Conservation (phyloP, 208 protist species). For the Trypanosoma platydactyli region DNA sequence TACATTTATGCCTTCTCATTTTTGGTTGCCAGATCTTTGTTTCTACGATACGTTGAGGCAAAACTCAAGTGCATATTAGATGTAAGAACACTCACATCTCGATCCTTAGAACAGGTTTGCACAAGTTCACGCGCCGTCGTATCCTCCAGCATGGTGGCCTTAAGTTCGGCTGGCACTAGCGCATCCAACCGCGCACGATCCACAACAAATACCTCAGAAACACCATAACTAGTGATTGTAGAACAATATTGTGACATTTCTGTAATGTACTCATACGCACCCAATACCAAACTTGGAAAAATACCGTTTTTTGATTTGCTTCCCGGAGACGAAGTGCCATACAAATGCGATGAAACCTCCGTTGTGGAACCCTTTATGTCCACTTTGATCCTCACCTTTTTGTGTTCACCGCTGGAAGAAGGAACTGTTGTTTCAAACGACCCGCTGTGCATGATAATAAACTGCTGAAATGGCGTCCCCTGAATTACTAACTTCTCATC, state of each 20-base stretch:
- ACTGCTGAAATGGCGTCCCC: slow-evolving; percentile 58
- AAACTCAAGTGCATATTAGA: slow-evolving; percentile 48
- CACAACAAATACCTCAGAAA: slow-evolving; percentile 76
- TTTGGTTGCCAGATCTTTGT: slow-evolving; percentile 17
- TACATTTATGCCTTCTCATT: background rate
- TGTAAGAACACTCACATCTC: slow-evolving; percentile 42
- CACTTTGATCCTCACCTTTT: slow-evolving; percentile 32
- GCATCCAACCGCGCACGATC: slow-evolving; percentile 48
- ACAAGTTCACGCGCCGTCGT: slow-evolving; percentile 53
- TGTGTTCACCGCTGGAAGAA: slow-evolving; percentile 46
- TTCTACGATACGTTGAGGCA: slow-evolving; percentile 49
- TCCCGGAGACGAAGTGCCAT: background rate
- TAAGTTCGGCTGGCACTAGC: slow-evolving; percentile 49
- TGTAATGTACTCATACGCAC: slow-evolving; percentile 76
- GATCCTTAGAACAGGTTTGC: slow-evolving; percentile 45
- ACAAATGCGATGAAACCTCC: slow-evolving; percentile 6
- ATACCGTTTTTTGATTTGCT: background rate
- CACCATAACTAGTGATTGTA: slow-evolving; percentile 71
- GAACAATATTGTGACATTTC: slow-evolving; percentile 62
- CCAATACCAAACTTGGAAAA: slow-evolving; percentile 53
- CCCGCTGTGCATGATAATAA: slow-evolving; percentile 68
- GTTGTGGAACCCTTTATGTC: slow-evolving; percentile 7
- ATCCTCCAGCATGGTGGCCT: slow-evolving; percentile 42
- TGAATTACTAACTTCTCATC: slow-evolving; percentile 72
- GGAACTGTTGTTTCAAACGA: slow-evolving; percentile 63